Evolutionary conservation across 148 eudicot species (phyloP), one percentile per base, ranked within the genome.

Genomic region (Selenicereus undatus): DNA sequence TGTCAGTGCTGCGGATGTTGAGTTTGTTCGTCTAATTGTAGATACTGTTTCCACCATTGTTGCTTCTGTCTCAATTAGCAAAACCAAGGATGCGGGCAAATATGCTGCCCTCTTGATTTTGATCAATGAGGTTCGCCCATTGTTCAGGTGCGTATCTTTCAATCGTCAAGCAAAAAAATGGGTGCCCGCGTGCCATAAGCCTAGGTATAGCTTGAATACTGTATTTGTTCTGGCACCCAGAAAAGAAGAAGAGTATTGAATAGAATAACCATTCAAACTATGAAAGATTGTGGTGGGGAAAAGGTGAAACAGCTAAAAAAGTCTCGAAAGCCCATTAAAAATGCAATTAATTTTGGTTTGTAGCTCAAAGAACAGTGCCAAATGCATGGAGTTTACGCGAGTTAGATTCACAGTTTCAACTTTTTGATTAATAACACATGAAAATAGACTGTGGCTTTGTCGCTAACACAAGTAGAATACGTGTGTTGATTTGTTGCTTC

Each of bases 61-160:
- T 21, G 92, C 91, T 74, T 90, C 93, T 75, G 89, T 82, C 76
- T 80, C 85, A 2, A 51, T 82, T 86, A 85, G 83, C 78, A 87
- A 81, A 76, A 85, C 84, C 62, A 91, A 86, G 83, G 85, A 84
- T 21, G 94, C 29, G 6, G 85, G 71, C 1, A 88, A 88, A 76
- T 93, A 92, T 69, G 6, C 77, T 71, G 81, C 80, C 42, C 39
- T 95, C 35, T 64, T 91, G 62, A 51, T 24, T 48, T 81, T 93
- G 93, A 86, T 88, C 21, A 32, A 82, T 1, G 97, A 91, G 82
- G 86, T 87, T 51, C 76, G 73, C 0, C 91, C 94, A 10, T 95
- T 97, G 97, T 87, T 93, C 83, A 91, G 93, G 97, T 93, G 22
- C 39, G 81, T n/a, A n/a, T n/a, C 43, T 39, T 39, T 1, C 8